phyloP scores from a whole-genome alignment of 1,139 yeast genomes.

The Taphrina pruni region DNA sequence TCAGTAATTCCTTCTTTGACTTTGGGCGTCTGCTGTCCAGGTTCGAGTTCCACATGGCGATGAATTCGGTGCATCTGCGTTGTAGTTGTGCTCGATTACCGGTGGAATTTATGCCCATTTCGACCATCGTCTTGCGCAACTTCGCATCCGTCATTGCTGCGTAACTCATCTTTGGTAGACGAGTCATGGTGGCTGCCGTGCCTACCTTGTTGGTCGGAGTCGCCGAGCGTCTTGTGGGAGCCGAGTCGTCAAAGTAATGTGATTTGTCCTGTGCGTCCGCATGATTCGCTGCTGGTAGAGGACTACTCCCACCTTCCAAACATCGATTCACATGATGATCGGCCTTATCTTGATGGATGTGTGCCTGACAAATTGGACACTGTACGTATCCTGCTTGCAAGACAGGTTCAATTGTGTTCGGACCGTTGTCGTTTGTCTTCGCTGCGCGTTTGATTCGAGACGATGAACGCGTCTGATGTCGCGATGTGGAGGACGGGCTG shows the following conservation, averaged over 20 bases:
- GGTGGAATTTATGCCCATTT: conserved; percentile 61
- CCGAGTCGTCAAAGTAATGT: background rate
- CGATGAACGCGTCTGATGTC: conserved; percentile 1
- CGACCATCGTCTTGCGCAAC: conserved; percentile 64
- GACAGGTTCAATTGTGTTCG: background rate
- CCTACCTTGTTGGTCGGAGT: conserved; percentile 5
- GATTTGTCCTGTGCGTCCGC: conserved; percentile 2
- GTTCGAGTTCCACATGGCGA: conserved; percentile 81
- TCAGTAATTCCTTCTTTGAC: conserved; percentile 61
- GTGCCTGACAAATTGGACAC: conserved; percentile 46
- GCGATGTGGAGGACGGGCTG: conserved; percentile 5
- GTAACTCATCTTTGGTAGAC: conserved; percentile 68
- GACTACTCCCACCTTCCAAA: conserved; percentile 21
- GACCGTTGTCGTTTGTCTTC: background rate
- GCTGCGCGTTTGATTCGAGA: background rate
- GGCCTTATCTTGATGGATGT: conserved; percentile 44
- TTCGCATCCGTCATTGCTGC: conserved; percentile 65
- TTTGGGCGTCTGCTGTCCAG: conserved; percentile 76
- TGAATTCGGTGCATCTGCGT: conserved; percentile 75
- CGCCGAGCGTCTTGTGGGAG: background rate
- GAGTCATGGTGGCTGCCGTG: conserved; percentile 21
- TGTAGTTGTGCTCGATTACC: conserved; percentile 74
- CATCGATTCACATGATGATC: conserved; percentile 43
- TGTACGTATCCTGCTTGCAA: conserved; percentile 23
- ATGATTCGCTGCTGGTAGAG: background rate